A percentile compares a stretch with the other conserved stretches of the same genome.
Evolutionary conservation across 768 basidiomycete genomes (phyloP).

Genomic region (Clitopilus hobsonii): DNA sequence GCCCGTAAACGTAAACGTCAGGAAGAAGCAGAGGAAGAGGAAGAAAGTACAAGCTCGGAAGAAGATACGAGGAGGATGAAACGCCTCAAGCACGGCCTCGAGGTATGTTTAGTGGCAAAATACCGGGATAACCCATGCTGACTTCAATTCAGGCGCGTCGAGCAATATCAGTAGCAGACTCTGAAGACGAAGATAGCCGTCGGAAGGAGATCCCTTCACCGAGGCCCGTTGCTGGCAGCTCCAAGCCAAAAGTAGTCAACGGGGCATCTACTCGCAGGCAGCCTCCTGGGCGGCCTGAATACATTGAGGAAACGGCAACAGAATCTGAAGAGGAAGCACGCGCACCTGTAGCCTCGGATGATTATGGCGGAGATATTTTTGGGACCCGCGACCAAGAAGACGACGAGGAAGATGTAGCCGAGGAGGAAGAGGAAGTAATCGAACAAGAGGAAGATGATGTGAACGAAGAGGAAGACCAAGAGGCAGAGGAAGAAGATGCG

Average conservation of each 20-base stretch:
- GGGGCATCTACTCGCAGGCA: neutral
- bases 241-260: neutral
- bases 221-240: too few species aligned
- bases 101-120: too few species aligned
- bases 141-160: too few species aligned
- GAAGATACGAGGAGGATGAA: slow-evolving; percentile 7
- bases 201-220: too few species aligned
- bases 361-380: neutral
- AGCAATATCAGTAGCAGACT: too few species aligned
- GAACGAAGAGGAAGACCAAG: too few species aligned
- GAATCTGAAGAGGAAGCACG: slow-evolving; percentile 1
- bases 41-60: slow-evolving; percentile 7
- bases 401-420: neutral
- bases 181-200: neutral
- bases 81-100: neutral
- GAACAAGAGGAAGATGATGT: neutral
- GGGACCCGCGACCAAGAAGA: neutral
- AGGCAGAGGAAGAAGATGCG: neutral
- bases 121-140: too few species aligned
- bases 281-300: neutral
- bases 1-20: slow-evolving; percentile 7
- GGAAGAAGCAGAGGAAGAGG: slow-evolving; percentile 1
- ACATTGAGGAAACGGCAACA: neutral
- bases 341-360: neutral
- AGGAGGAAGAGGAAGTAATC: neutral